Evolutionary conservation across 164 flowering plant species (phyloP).

Genomic region (Santalum album): DNA sequence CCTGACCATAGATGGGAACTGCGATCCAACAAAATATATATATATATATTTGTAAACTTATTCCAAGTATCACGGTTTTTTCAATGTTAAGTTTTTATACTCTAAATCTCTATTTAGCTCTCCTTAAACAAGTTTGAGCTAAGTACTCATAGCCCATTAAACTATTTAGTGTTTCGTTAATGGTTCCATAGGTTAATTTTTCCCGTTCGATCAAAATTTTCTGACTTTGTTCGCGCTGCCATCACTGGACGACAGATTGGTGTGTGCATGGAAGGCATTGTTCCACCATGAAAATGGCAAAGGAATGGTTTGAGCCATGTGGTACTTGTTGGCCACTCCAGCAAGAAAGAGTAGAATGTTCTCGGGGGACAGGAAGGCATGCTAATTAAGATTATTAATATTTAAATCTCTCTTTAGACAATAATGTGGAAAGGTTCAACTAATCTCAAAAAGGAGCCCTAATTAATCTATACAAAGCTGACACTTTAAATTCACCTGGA

Average conservation of each 20-base stretch:
- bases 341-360: constrained; percentile 15
- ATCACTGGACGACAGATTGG: constrained; percentile 1
- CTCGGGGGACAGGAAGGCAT: constrained; percentile 35
- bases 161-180: too few species aligned
- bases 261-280: constrained; percentile 31
- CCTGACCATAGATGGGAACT: too few species aligned
- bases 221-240: too few species aligned
- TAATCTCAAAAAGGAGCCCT: constrained; percentile 20
- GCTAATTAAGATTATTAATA: constrained; percentile 19
- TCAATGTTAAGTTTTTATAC: too few species aligned
- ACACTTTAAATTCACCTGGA: constrained; percentile 7
- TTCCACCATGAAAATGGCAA: constrained; percentile 12
- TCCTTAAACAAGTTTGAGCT: too few species aligned
- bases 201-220: too few species aligned
- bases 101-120: too few species aligned
- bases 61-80: too few species aligned
- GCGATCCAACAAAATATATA: too few species aligned
- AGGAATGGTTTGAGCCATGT: constrained; percentile 20
- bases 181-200: too few species aligned
- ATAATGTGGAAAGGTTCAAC: constrained; percentile 30
- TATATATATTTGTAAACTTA: too few species aligned
- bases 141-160: too few species aligned
- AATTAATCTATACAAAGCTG: not conserved
- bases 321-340: constrained; percentile 59
- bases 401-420: constrained; percentile 13